Percentiles rank a stretch among this genome's conserved stretches.
phyloP scores from a whole-genome alignment of 768 basidiomycete genomes.

The Psilocybe subaeruginosa region DNA sequence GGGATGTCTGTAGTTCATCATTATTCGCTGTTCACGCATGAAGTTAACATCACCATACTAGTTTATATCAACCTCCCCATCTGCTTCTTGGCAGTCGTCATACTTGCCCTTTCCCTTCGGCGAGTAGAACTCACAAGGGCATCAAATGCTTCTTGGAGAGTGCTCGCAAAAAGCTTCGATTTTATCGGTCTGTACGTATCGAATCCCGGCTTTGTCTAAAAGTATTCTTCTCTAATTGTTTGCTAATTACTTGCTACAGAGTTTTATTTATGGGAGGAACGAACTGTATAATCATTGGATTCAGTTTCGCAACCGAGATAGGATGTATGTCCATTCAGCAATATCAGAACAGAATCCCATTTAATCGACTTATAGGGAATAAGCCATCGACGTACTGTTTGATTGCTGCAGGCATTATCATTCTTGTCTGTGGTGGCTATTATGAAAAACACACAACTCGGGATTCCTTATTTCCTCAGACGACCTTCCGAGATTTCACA shows the following conservation, averaged over 20 bases:
- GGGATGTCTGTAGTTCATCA: conserved; percentile 64
- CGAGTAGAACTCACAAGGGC: conserved; percentile 49
- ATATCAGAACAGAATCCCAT: neutral
- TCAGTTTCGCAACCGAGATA: conserved; percentile 69
- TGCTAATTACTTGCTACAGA: conserved; percentile 35
- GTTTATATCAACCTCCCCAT: conserved; percentile 86
- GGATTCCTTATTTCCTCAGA: conserved; percentile 73
- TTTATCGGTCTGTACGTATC: conserved; percentile 74
- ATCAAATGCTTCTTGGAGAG: conserved; percentile 56
- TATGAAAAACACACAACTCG: conserved; percentile 71
- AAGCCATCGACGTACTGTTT: conserved; percentile 62
- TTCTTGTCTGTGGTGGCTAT: conserved; percentile 61
- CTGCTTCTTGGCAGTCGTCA: conserved; percentile 58
- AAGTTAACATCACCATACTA: conserved; percentile 27
- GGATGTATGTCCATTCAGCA: conserved; percentile 60
- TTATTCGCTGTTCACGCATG: conserved; percentile 10
- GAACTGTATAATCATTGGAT: conserved; percentile 74
- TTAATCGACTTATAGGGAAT: conserved; percentile 52
- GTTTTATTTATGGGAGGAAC: conserved; percentile 77
- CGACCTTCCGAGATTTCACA: conserved; percentile 60
- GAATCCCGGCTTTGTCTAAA: neutral
- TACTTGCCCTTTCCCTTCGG: conserved; percentile 65
- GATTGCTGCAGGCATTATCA: conserved; percentile 55
- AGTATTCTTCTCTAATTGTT: neutral
- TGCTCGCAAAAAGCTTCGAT: conserved; percentile 64